Evolutionary conservation across 1,284 basidiomycete genomes (phyloP), one percentile per base, ranked within the genome.

Genomic region (Cutaneotrichosporon dermatis): DNA sequence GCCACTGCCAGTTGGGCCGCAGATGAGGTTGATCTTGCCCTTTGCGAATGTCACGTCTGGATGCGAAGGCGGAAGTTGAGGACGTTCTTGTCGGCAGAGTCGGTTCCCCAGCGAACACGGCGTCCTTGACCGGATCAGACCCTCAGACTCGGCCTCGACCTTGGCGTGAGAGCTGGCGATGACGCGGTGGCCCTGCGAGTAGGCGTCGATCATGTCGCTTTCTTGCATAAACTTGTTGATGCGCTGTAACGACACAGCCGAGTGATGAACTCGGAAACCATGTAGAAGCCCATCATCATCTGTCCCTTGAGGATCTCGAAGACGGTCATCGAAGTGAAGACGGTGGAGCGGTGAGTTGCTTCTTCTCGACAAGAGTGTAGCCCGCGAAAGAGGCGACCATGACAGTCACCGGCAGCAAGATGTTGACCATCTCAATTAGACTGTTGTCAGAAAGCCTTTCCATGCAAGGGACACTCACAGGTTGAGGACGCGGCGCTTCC

Each of bases 381-480:
- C 84, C 82, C 6, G 82, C 81, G 70, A 85, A 90, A 0, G 88
- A 88, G 15, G 82, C 80, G 41, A 85, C 69, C 83, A 89, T 89
- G 12, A 84, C 85, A 41, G 85, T 63, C 4, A 87, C 76, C 0
- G 88, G 87, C 41, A 89, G 83, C 44, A 84, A 54, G 63, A 80
- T 83, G 72, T 85, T 87, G 61, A 63, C 61, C 55, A 75, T 36
- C n/a, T 55, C 58, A 43, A 59, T 60, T 34, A 62, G 37, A 9
- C 59, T 61, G 59, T 0, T 5, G 51, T 58, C 37, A 52, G 55
- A 2, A 25, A 25, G 25, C 25, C 42, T 41, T 39, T 25, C 62
- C 56, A n/a, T 44, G 11, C 8, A 15, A 33, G 7, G 12, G 2
- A 52, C 39, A 60, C 71, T 62, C 50, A 74, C 73, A 74, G 60